Percentiles rank a stretch among this genome's conserved stretches.
These are phyloP conservation scores for Chlorella sp. DNA, from an alignment of 139 green algal genomes.

Conservation along the genomic window DNA sequence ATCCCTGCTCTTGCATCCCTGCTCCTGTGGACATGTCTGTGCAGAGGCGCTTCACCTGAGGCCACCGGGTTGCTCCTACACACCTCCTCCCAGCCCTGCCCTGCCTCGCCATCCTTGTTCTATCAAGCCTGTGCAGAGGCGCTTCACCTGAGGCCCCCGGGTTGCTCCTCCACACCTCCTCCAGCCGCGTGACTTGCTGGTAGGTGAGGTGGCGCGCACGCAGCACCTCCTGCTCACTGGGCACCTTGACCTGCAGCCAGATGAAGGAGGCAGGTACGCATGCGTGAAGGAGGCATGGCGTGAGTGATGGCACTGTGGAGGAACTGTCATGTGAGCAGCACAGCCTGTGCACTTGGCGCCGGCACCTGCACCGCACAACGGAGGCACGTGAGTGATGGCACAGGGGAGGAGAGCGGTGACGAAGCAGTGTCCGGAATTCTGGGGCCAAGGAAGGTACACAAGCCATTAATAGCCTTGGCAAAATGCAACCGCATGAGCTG, in stretches of 20 bases:
- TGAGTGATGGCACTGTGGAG: not conserved
- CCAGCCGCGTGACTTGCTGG: conserved; percentile 68
- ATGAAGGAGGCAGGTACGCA: not conserved
- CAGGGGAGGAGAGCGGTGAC: not conserved
- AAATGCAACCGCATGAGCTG: too few species aligned
- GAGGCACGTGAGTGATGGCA: not conserved
- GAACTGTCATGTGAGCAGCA: too few species aligned
- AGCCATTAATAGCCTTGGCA: too few species aligned
- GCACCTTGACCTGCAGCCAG: conserved; percentile 63
- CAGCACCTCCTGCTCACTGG: conserved; percentile 67
- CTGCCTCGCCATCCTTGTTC: not conserved
- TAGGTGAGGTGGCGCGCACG: conserved; percentile 77
- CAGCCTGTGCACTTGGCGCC: too few species aligned
- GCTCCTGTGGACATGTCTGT: not conserved
- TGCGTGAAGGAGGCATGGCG: not conserved
- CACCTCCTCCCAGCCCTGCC: not conserved
- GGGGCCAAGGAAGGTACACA: too few species aligned
- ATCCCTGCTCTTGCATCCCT: not conserved
- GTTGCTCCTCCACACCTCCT: conserved; percentile 93
- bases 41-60: not conserved
- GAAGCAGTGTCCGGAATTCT: too few species aligned
- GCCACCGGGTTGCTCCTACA: conserved; percentile 50
- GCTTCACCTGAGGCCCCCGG: conserved; percentile 45
- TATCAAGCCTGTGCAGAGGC: too few species aligned
- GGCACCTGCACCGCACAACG: too few species aligned